Percentiles rank a stretch among this genome's conserved stretches.
phyloP scores from a whole-genome alignment of 768 basidiomycete genomes.

The Ramaria sp. region DNA sequence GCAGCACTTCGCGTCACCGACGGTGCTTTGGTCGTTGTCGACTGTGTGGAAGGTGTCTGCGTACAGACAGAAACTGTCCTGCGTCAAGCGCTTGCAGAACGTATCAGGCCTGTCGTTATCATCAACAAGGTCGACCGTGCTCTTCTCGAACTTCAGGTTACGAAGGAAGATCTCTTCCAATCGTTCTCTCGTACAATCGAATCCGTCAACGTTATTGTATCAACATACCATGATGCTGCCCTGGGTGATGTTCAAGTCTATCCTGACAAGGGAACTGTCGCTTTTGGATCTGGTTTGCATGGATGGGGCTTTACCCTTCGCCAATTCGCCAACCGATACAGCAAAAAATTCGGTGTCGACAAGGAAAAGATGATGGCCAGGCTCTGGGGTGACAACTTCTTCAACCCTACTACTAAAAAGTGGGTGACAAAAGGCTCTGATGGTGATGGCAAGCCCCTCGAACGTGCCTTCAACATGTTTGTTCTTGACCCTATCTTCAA shows the following conservation, averaged over 20 bases:
- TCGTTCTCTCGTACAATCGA: slow-evolving; percentile 97
- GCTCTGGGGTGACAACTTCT: slow-evolving; percentile 99
- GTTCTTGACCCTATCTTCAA: slow-evolving; percentile 99
- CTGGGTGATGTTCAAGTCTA: slow-evolving; percentile 99
- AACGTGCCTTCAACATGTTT: slow-evolving; percentile 97
- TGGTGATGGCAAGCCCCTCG: slow-evolving; percentile 81
- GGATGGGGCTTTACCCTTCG: slow-evolving; percentile 99
- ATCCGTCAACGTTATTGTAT: slow-evolving; percentile 96
- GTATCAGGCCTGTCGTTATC: slow-evolving; percentile 98
- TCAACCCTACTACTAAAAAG: slow-evolving; percentile 94
- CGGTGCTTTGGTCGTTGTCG: slow-evolving; percentile 98
- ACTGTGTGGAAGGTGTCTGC: slow-evolving; percentile 99
- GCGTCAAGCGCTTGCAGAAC: slow-evolving; percentile 92
- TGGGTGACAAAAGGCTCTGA: slow-evolving; percentile 76
- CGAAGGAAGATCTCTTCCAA: slow-evolving; percentile 95
- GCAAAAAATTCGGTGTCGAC: slow-evolving; percentile 98
- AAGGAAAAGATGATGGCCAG: slow-evolving; percentile 97
- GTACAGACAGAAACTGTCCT: slow-evolving; percentile 99
- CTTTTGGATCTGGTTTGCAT: slow-evolving; percentile 98
- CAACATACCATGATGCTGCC: slow-evolving; percentile 87
- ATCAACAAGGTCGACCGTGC: slow-evolving; percentile 99
- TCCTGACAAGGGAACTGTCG: slow-evolving; percentile 96
- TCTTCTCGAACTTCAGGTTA: slow-evolving; percentile 93
- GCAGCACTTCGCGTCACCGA: slow-evolving; percentile 99
- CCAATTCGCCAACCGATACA: slow-evolving; percentile 89